These are phyloP conservation scores for Fusarium sulawesiense DNA, from an alignment of 2,329 filamentous ascomycete species.

Conservation along the genomic window DNA sequence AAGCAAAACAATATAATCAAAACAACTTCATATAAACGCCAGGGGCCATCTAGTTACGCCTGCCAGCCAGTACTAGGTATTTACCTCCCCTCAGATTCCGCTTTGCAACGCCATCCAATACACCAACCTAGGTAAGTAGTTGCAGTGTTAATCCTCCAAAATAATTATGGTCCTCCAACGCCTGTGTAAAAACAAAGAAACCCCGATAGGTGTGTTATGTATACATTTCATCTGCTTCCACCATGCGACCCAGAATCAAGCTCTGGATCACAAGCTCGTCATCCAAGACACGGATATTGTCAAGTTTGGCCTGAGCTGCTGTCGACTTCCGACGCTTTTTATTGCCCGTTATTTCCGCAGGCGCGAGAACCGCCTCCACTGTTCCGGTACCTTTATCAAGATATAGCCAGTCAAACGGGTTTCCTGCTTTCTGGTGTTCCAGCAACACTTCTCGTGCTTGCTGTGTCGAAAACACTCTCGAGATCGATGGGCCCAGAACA, in stretches of 20 bases:
- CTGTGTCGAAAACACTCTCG: constrained; percentile 71
- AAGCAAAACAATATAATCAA: background rate
- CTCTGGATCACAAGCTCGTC: constrained; percentile 94
- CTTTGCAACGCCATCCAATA: constrained; percentile 34
- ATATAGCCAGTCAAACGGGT: constrained; percentile 81
- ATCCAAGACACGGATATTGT: constrained; percentile 74
- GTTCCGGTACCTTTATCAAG: constrained; percentile 73
- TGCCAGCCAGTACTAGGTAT: background rate
- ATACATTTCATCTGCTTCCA: constrained; percentile 68
- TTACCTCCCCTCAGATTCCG: constrained; percentile 1
- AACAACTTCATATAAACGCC: constrained; percentile 20
- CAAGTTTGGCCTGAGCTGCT: constrained; percentile 49
- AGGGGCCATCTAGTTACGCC: constrained; percentile 1
- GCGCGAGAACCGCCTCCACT: constrained; percentile 61
- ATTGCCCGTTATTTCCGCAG: constrained; percentile 37
- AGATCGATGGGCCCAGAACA: constrained; percentile 79
- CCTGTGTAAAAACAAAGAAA: constrained; percentile 9
- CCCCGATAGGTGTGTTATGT: constrained; percentile 8
- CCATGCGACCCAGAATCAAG: constrained; percentile 83
- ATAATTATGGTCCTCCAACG: constrained; percentile 33
- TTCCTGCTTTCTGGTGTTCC: constrained; percentile 59
- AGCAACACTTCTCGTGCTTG: constrained; percentile 72
- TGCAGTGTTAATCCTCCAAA: constrained; percentile 13
- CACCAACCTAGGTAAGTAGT: constrained; percentile 18
- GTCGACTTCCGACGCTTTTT: constrained; percentile 57